phyloP scores from a whole-genome alignment of 108 stramenopile species.

The Ochromonas danica region DNA sequence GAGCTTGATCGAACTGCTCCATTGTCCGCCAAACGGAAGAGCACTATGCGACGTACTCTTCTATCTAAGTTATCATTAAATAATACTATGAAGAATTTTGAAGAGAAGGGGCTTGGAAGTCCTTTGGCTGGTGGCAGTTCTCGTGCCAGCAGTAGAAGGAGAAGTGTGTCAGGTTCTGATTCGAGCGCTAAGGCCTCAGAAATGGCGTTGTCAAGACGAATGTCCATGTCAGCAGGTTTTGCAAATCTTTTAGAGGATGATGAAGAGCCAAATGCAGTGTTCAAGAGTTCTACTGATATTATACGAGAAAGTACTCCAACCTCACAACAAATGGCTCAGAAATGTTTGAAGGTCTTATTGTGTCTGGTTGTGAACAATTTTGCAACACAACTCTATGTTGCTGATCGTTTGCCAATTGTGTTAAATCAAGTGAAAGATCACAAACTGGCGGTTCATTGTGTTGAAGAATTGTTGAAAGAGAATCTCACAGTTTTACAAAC shows the following conservation, averaged over 20 bases:
- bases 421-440: constrained; percentile 19
- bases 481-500: constrained; percentile 29
- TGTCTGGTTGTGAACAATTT: background rate
- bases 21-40: too few species aligned
- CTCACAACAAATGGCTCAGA: background rate
- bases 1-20: too few species aligned
- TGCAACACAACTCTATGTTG: background rate
- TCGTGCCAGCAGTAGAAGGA: too few species aligned
- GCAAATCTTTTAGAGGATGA: background rate
- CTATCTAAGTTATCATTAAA: background rate
- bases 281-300: background rate
- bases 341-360: constrained; percentile 22
- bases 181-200: background rate
- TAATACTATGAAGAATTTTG: too few species aligned
- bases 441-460: constrained; percentile 16
- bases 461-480: constrained; percentile 31
- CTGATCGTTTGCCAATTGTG: constrained; percentile 27
- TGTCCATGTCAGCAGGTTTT: background rate
- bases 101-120: too few species aligned
- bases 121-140: too few species aligned
- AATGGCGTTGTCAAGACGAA: background rate
- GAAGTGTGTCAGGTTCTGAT: background rate
- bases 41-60: too few species aligned
- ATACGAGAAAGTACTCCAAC: background rate
- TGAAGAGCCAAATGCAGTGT: background rate